Base-by-base conservation (phyloP, 1,139 yeast genomes). In the Yamadazyma friedrichii region DNA sequence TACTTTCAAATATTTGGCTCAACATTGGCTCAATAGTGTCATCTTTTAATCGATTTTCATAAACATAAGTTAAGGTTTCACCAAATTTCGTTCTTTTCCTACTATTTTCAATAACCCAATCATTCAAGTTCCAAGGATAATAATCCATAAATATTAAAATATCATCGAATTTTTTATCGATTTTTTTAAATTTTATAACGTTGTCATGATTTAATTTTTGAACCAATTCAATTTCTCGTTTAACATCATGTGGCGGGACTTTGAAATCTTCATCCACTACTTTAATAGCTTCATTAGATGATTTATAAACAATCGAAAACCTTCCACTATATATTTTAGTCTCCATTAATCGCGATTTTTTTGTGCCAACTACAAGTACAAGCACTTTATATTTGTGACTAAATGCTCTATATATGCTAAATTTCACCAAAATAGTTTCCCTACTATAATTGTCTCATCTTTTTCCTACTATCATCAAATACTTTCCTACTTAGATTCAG, bases 181-280 rank as follows among this genome's bases (percentile, higher is more conserved):
- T 55, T 29, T 56, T 55, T 12, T 63, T 25, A 27, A 57, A 52
- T 24, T 47, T 48, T n/a, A 65, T 52, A 8, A 70, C 48, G 35
- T 55, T 50, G 2, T 40, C 40, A 35, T 64, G 62, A 5, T 51
- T 36, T 17, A 65, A 49, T 24, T 44, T 41, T 42, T 57, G 48
- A 9, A 70, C 47, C 6, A 69, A 51, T 11, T 41, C 36, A 28
- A 70, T 55, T 49, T 72, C 77, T 35, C 57, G 54, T n/a, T 50
- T 41, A 31, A 68, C 56, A 42, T 65, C 55, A 51, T 72, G 78
- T 6, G 78, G 78, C 29, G 67, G 64, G 22, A 58, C 42, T 30
- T 53, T 47, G 31, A 70, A 54, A 49, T 71, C 77, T 35, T 53
- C 49, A 49, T 71, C 77, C 17, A 70, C 70, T 10, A 65, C 58